Evolutionary conservation across 208 protist species (phyloP).

Genomic region (Trypanosoma melophagium): DNA sequence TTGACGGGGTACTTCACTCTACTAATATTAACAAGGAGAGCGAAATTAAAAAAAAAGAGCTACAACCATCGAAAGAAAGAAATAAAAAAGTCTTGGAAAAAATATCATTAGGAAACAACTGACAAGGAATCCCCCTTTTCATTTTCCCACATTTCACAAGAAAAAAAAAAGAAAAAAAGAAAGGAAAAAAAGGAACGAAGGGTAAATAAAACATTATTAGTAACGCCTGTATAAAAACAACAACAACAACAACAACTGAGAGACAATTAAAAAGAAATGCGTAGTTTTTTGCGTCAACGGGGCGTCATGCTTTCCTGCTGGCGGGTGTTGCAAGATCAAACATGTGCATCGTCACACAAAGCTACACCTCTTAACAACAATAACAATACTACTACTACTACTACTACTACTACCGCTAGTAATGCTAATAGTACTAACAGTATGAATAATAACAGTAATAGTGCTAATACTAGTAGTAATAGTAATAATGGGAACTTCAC

Average conservation of each 20-base stretch:
- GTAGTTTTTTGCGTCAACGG: neutral
- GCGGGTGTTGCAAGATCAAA: neutral
- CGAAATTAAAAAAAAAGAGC: no score
- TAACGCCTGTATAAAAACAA: no score
- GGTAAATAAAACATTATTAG: no score
- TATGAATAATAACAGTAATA: neutral
- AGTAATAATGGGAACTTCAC: neutral
- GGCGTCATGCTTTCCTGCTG: neutral
- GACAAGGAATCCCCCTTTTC: neutral
- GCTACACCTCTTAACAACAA: no score
- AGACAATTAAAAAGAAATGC: conserved; percentile 7
- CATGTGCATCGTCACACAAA: neutral
- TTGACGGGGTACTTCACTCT: no score
- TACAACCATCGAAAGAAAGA: no score
- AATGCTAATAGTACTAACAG: neutral
- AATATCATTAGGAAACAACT: neutral
- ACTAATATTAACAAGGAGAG: no score
- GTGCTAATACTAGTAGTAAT: neutral
- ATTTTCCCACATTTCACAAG: neutral
- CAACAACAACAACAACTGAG: no score
- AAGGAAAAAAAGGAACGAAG: no score
- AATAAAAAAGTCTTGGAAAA: no score
- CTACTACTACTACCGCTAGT: neutral
- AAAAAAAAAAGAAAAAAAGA: conserved; percentile 2
- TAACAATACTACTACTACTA: neutral